Evolutionary conservation across 148 eudicot species (phyloP), one percentile per base, ranked within the genome.

Genomic region (Fallopia convolvulus): DNA sequence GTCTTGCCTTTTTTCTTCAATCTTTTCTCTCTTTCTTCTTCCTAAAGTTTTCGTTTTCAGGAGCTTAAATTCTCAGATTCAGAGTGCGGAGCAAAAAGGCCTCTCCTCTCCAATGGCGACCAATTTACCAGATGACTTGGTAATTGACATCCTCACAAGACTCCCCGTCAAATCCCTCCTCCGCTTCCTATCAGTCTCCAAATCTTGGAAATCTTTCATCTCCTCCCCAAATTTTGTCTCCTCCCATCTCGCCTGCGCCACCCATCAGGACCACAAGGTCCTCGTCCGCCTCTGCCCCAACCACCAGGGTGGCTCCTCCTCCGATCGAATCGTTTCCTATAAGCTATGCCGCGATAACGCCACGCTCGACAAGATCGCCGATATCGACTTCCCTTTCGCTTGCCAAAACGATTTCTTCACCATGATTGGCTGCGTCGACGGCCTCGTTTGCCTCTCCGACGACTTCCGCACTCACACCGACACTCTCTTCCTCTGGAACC

Each of bases 361-460:
- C 72, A 66, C 72, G 7, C 72, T 66, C 44, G 72, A 66, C 44
- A 66, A 66, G 42, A 66, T 66, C 72, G n/a, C 42, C 3, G 72
- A 66, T 17, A 5, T 66, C 72, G 44, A 76, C 20, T 60, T 72
- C 65, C 76, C 77, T 33, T 76, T 75, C 32, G 60, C 72, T 12
- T 33, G 75, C 33, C 18, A 36, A 14, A 2, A 9, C 70, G 48
- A 14, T 8, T 58, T 26, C 74, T 72, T 80, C 60, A 71, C 47
- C 5, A 80, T 80, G 63, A 10, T 77, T 6, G 79, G 79, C 40
- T 80, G 79, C 52, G 73, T 80, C 32, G 52, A 77, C 65, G 83
- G 79, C 6, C 9, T 81, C 5, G 58, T 81, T 20, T 81, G 83
- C 74, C 74, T 81, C 23, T 77, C 53, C 53, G 83, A 81, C 66